phyloP scores from a whole-genome alignment of 2,329 filamentous ascomycete genomes.

The Ramularia endophylla region DNA sequence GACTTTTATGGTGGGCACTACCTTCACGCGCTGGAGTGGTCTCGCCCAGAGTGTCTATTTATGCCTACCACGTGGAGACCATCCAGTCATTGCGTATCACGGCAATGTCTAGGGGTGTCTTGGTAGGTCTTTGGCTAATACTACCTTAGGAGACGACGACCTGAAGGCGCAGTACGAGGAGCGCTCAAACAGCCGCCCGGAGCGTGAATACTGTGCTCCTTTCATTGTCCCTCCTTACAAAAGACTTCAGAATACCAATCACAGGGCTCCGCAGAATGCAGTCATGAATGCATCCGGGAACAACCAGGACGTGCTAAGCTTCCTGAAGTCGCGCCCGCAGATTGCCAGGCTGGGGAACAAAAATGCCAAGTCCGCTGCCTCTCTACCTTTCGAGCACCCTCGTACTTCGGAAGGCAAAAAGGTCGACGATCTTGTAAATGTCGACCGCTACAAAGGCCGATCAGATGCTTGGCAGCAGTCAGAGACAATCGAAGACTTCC shows the following conservation, averaged over 20 bases:
- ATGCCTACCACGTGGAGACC: too few species aligned
- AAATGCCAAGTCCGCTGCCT: not conserved
- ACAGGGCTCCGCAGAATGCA: too few species aligned
- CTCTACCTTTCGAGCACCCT: not conserved
- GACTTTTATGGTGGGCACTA: conserved; percentile 42
- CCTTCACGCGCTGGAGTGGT: too few species aligned
- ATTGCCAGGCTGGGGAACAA: conserved; percentile 8
- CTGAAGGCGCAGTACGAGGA: conserved; percentile 6
- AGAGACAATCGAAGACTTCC: conserved; percentile 60
- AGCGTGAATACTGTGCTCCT: conserved; percentile 7
- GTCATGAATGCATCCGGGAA: too few species aligned
- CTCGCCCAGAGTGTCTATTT: too few species aligned
- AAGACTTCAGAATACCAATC: conserved; percentile 8
- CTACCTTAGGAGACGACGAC: conserved; percentile 9
- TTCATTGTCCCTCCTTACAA: conserved; percentile 2
- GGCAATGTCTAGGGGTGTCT: too few species aligned
- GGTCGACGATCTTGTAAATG: conserved; percentile 29
- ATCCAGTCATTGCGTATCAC: too few species aligned
- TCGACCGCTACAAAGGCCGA: conserved; percentile 56
- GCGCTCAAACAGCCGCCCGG: not conserved
- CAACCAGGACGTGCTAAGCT: too few species aligned
- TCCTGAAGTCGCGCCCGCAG: conserved; percentile 19
- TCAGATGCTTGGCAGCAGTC: conserved; percentile 54
- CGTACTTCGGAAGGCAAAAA: conserved; percentile 3
- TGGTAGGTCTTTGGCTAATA: too few species aligned